Evolutionary conservation across 2,329 filamentous ascomycete genomes (phyloP).

Genomic region (Penicillium sp.): DNA sequence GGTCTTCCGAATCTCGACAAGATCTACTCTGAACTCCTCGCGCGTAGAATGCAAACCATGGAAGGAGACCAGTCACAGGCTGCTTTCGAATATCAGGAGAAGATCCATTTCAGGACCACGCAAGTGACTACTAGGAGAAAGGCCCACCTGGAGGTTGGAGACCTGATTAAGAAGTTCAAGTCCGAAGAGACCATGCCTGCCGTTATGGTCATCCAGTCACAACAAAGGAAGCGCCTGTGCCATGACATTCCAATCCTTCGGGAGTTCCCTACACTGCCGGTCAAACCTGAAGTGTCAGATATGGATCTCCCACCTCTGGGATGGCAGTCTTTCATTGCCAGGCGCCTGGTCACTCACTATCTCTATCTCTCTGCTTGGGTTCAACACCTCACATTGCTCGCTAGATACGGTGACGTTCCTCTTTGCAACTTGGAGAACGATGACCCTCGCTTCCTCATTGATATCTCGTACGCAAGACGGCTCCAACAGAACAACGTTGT

Average conservation of each 20-base stretch:
- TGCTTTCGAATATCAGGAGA: conserved; percentile 78
- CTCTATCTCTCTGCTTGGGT: conserved; percentile 90
- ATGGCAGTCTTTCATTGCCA: conserved; percentile 84
- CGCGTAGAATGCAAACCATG: conserved; percentile 54
- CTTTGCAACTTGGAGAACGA: conserved; percentile 92
- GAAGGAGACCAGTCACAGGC: conserved; percentile 65
- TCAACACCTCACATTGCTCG: conserved; percentile 73
- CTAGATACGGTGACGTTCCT: conserved; percentile 85
- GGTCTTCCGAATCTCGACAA: conserved; percentile 84
- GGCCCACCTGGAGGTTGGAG: conserved; percentile 76
- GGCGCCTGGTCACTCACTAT: conserved; percentile 78
- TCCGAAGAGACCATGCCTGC: conserved; percentile 73
- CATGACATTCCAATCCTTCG: conserved; percentile 76
- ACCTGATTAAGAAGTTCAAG: conserved; percentile 79
- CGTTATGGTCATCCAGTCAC: conserved; percentile 83
- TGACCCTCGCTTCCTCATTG: conserved; percentile 88
- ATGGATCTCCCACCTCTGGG: conserved; percentile 81
- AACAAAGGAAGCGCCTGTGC: conserved; percentile 67
- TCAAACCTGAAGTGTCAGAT: conserved; percentile 75
- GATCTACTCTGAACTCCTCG: conserved; percentile 70
- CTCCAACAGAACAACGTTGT: conserved; percentile 87
- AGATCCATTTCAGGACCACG: conserved; percentile 71
- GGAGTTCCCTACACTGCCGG: conserved; percentile 72
- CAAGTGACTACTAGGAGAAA: conserved; percentile 86
- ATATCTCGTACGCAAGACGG: conserved; percentile 84